Evolutionary conservation across 139 green algal genomes (phyloP).

Genomic region (Trebouxia sp.): DNA sequence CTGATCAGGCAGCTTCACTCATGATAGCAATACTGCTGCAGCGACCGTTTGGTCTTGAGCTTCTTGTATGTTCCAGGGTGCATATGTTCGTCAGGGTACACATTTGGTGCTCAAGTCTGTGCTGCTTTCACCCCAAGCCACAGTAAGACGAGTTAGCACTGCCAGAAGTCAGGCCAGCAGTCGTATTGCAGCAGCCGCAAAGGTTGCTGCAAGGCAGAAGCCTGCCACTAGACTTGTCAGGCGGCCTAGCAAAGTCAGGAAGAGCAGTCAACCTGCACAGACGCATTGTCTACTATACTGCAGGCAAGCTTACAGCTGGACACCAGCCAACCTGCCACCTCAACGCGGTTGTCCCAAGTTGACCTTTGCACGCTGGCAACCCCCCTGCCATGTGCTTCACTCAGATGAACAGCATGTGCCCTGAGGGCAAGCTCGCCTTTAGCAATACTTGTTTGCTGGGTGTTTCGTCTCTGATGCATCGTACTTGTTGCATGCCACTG

Average conservation of each 20-base stretch:
- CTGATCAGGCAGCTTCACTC: no score
- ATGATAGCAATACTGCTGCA: no score
- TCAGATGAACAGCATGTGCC: no score
- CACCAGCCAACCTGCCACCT: no score
- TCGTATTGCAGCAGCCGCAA: neutral
- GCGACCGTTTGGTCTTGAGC: neutral
- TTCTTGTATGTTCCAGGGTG: neutral
- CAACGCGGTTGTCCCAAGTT: no score
- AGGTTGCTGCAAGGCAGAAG: neutral
- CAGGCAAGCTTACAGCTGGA: neutral
- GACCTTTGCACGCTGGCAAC: no score
- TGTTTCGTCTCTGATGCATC: no score
- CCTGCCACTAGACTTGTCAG: neutral
- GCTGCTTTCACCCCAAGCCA: neutral
- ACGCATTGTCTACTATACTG: neutral
- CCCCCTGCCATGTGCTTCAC: no score
- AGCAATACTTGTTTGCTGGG: no score
- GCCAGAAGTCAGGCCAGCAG: neutral
- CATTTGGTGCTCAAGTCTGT: conserved; percentile 1
- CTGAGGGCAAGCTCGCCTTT: no score
- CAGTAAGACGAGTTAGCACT: neutral
- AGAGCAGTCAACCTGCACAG: neutral
- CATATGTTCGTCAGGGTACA: neutral
- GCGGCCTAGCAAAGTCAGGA: neutral
- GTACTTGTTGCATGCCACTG: no score